Evolutionary conservation across 164 flowering plant species (phyloP).

Genomic region (Annona squamosa): DNA sequence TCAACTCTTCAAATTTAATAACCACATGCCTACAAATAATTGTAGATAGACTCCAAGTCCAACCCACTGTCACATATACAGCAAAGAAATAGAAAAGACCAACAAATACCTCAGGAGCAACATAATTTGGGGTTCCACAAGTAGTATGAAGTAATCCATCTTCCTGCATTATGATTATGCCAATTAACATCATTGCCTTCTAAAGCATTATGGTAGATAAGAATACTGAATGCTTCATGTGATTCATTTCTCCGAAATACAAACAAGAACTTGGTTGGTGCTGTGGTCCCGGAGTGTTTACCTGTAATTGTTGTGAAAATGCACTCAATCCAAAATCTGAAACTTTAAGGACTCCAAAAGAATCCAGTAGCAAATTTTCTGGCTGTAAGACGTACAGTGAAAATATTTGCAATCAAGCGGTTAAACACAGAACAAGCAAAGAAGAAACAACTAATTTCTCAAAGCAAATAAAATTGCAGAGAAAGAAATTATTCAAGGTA

Average conservation of each 20-base stretch:
- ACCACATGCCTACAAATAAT: no score
- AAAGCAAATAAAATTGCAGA: constrained; percentile 19
- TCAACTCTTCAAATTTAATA: no score
- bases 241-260: not conserved
- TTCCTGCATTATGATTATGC: constrained; percentile 34
- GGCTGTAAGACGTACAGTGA: constrained; percentile 27
- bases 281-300: not conserved
- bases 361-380: constrained; percentile 43
- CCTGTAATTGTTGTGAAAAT: constrained; percentile 38
- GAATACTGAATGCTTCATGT: not conserved
- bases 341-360: constrained; percentile 40
- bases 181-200: constrained; percentile 5
- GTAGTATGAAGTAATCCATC: constrained; percentile 94
- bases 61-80: not conserved
- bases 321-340: constrained; percentile 55
- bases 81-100: no score
- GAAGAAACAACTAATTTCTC: not conserved
- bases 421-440: not conserved
- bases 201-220: not conserved
- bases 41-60: no score
- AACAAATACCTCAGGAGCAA: constrained; percentile 86
- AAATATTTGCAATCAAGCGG: not conserved
- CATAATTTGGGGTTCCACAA: constrained; percentile 96
- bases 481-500: not conserved
- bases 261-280: not conserved